Base-by-base conservation (phyloP, 2,329 filamentous ascomycete species). In the Fusarium sp. region DNA sequence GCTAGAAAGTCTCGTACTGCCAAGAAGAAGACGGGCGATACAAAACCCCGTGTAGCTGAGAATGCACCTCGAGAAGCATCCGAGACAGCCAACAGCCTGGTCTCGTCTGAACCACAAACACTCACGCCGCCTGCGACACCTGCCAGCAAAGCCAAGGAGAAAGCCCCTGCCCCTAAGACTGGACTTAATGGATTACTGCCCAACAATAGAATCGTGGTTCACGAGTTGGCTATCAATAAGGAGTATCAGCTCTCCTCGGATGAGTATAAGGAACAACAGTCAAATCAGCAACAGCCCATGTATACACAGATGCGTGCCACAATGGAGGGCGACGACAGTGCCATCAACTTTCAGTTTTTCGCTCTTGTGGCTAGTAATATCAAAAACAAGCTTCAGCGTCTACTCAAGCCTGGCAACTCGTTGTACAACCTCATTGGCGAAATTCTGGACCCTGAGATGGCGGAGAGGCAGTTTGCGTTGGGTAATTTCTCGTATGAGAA, bases 401-500 rank as follows among this genome's bases (percentile, higher is more conserved):
- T 95, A 45, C 82, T 95, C 23, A 90, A 89, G 73, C 85, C 88
- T 4, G 90, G 89, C 11, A 92, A 91, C 75, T 88, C 89, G 19
- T 91, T 94, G 86, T 86, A 94, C 76, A 90, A 85, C 4, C 85
- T 93, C 45, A 93, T 95, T 62, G 88, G 88, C 4, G 92, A 94
- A 75, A 88, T 91, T 2, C 82, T 96, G 25, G 93, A 95, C 70
- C 88, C 89, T 2, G 90, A 93, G 41, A 84, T 91, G 66, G 90
- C 93, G 28, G 84, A 86, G 65, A 86, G 85, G 42, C 91, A 94
- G 70, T 93, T 92, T 74, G 82, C 83, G 12, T 85, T 89, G 57
- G 92, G 92, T 16, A 88, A 88, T 51, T 95, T 95, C 77, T 94
- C 92, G 0, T 94, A 94, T 70, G 90, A 92, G 70, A 91, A 89